These are phyloP conservation scores for Spiraea crenata DNA, from an alignment of 331 rosid genomes.

Conservation along the genomic window DNA sequence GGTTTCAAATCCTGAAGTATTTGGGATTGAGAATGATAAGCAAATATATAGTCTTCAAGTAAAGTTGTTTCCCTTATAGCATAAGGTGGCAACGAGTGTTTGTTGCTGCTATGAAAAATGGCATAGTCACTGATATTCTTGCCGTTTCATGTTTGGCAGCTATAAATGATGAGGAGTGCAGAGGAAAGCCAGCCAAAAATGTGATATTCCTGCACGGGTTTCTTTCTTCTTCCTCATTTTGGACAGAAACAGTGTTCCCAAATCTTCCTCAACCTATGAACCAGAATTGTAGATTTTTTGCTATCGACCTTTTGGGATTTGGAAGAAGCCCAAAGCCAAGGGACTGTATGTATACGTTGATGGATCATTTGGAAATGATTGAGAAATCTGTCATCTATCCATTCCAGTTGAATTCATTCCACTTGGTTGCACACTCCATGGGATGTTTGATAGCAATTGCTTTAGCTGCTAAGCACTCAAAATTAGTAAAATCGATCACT, in stretches of 20 bases:
- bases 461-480: slow-evolving; percentile 66
- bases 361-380: slow-evolving; percentile 77
- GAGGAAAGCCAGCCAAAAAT: slow-evolving; percentile 44
- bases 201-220: slow-evolving; percentile 89
- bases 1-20: background rate
- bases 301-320: slow-evolving; percentile 77
- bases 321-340: slow-evolving; percentile 89
- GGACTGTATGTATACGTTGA: slow-evolving; percentile 66
- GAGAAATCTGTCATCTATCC: slow-evolving; percentile 63
- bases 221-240: slow-evolving; percentile 68
- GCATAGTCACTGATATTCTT: slow-evolving; percentile 1
- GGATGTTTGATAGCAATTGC: slow-evolving; percentile 82
- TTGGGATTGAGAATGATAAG: background rate
- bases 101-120: background rate
- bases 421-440: slow-evolving; percentile 94
- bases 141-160: slow-evolving; percentile 32
- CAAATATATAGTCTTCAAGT: background rate
- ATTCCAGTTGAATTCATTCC: slow-evolving; percentile 59
- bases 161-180: slow-evolving; percentile 18
- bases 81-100: background rate
- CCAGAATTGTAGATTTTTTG: slow-evolving; percentile 47
- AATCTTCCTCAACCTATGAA: slow-evolving; percentile 43
- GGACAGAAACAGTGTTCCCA: slow-evolving; percentile 76
- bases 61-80: background rate
- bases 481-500: slow-evolving; percentile 57